Percentiles rank a stretch among this genome's conserved stretches.
These are phyloP conservation scores for Vitellaria paradoxa DNA, from an alignment of 179 eudicot species.

Conservation along the genomic window DNA sequence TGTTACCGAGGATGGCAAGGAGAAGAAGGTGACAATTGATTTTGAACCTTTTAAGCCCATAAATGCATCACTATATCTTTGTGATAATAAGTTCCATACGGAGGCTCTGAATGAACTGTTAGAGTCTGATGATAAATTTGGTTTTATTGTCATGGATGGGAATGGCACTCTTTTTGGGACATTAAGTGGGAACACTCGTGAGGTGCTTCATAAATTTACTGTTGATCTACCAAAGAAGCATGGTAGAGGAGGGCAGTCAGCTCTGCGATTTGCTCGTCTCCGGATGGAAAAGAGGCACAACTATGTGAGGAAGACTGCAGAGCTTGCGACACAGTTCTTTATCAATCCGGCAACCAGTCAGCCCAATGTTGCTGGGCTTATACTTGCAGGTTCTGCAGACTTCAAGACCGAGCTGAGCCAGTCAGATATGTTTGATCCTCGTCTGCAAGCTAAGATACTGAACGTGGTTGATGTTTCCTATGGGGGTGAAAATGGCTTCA, in stretches of 20 bases:
- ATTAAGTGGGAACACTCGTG: constrained; percentile 14
- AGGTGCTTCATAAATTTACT: constrained; percentile 21
- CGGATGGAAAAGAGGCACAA: constrained; percentile 26
- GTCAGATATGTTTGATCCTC: constrained; percentile 51
- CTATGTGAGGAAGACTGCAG: constrained; percentile 24
- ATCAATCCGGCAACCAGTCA: constrained; percentile 22
- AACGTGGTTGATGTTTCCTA: constrained; percentile 35
- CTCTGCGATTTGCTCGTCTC: constrained; percentile 23
- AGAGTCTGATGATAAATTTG: constrained; percentile 12
- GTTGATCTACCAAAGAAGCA: constrained; percentile 28
- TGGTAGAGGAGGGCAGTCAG: constrained; percentile 29
- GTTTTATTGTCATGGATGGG: constrained; percentile 5
- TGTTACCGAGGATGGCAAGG: constrained; percentile 18
- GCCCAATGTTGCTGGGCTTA: constrained; percentile 45
- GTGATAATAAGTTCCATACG: constrained; percentile 7
- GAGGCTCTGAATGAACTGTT: constrained; percentile 12
- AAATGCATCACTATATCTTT: constrained; percentile 13
- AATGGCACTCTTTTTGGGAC: constrained; percentile 10
- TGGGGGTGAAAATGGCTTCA: neutral
- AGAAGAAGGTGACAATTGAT: constrained; percentile 15
- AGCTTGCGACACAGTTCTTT: constrained; percentile 21
- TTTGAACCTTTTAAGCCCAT: constrained; percentile 19
- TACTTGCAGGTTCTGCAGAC: constrained; percentile 51
- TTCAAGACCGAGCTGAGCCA: constrained; percentile 51
- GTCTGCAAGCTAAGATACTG: constrained; percentile 42